Base-by-base conservation (phyloP, 805 yeast genomes). In the Lachancea nothofagi region DNA sequence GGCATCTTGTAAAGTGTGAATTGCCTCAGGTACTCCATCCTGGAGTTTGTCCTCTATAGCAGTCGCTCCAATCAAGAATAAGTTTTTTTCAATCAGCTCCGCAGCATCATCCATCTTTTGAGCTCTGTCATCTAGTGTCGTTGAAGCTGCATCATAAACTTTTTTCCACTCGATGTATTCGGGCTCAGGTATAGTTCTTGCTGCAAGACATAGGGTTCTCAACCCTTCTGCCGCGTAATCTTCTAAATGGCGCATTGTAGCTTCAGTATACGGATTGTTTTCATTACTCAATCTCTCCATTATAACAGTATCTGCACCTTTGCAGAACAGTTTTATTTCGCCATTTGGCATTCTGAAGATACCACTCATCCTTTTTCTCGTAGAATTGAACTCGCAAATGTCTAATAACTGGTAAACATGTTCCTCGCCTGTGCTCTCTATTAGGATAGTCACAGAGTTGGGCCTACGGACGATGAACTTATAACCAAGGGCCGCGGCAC, bases 21-120 rank as follows among this genome's bases (percentile, higher is more conserved):
- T 94, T 1, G 98, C 88, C 49, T 93, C 98, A 2, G 99, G 97
- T 15, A 93, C 99, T 29, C 97, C 98, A 42, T 90, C 97, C 66
- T 93, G 99, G 34, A 93, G 69, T 57, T 93, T 90, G 61, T 93
- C 99, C 61, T 93, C 99, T 57, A 93, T 93, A 1, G 98, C 99
- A 26, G 98, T 94, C 2, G 97, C 97, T 28, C 99, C 99, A 13
- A 93, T 66, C 28, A 93, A 65, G 45, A 80, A 80, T 48, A 93
- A 66, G 45, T 84, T 82, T 26, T 69, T 73, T 61, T 93, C 99
- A 46, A 93, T 88, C 40, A 78, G 51, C 54, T 90, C 96, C 0
- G 98, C 97, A 9, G 83, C 95, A 7, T 74, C 84, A 55, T 89
- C 97, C 40, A 94, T 67, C 54, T 78, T 79, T 20, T 78, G 78